phyloP scores from a whole-genome alignment of 2,329 filamentous ascomycete species.

The Tympanopsis confertula region DNA sequence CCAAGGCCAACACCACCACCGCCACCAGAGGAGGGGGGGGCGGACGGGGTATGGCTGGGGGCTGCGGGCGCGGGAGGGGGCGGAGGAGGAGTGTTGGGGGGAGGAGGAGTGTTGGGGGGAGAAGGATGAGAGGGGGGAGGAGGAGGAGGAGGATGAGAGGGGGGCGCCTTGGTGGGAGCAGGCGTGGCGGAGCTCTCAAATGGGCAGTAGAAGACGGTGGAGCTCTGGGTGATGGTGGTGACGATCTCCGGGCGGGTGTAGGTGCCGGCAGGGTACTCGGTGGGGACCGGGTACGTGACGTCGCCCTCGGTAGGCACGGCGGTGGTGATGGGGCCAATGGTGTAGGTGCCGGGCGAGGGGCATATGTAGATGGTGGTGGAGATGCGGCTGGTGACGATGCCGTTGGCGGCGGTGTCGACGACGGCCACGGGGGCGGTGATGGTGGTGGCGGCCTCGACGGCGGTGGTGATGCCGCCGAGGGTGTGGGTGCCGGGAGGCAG shows the following conservation, averaged over 20 bases:
- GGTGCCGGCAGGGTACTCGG: slow-evolving; percentile 55
- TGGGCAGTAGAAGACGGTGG: slow-evolving; percentile 61
- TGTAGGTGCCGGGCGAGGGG: slow-evolving; percentile 65
- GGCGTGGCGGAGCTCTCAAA: slow-evolving; percentile 30
- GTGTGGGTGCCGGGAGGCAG: slow-evolving; percentile 56
- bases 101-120: slow-evolving; percentile 12
- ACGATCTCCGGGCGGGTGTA: slow-evolving; percentile 59
- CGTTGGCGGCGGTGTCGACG: slow-evolving; percentile 42
- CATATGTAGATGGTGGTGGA: slow-evolving; percentile 62
- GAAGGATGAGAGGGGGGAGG: not conserved
- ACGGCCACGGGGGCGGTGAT: slow-evolving; percentile 61
- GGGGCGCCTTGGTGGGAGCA: slow-evolving; percentile 11
- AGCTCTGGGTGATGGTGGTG: slow-evolving; percentile 58
- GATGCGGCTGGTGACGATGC: slow-evolving; percentile 55
- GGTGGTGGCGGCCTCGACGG: slow-evolving; percentile 54
- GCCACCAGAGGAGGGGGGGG: slow-evolving; percentile 14
- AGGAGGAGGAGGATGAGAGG: not conserved
- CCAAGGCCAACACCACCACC: slow-evolving; percentile 16
- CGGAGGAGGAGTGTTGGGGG: slow-evolving; percentile 9
- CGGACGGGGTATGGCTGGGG: not conserved
- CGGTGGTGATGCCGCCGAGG: slow-evolving; percentile 60
- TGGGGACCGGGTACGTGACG: slow-evolving; percentile 54
- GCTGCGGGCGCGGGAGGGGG: slow-evolving; percentile 2
- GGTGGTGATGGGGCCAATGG: slow-evolving; percentile 58
- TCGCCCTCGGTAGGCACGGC: slow-evolving; percentile 36